phyloP scores from a whole-genome alignment of 306 rosid genomes.

The Quercus cerris region DNA sequence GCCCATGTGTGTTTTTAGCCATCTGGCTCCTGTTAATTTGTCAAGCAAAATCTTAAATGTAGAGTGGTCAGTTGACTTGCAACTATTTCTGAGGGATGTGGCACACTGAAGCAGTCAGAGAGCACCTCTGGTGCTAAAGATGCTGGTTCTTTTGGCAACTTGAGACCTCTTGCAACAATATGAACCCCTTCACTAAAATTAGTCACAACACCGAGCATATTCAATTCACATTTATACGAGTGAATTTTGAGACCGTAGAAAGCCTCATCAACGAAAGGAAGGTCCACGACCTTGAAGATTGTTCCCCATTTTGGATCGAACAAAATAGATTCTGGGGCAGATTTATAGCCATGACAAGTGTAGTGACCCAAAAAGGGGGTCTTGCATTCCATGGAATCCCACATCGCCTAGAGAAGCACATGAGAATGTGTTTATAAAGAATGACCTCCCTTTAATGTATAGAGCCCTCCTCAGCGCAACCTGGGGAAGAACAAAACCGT shows the following conservation, averaged over 20 bases:
- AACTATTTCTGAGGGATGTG: not conserved
- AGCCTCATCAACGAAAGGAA: conserved; percentile 22
- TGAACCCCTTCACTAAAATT: conserved; percentile 13
- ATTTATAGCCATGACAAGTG: conserved; percentile 18
- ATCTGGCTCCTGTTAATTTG: not conserved
- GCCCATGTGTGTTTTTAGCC: too few relatives aligned
- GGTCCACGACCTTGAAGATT: conserved; percentile 4
- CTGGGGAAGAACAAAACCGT: too few relatives aligned
- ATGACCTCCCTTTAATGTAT: too few relatives aligned
- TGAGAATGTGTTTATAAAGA: too few relatives aligned
- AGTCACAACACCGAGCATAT: conserved; percentile 13
- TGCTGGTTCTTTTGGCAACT: not conserved
- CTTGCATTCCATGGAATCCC: too few relatives aligned
- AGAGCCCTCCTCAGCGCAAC: too few relatives aligned
- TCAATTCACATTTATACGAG: conserved; percentile 16
- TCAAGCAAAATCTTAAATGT: not conserved
- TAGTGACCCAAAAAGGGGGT: too few relatives aligned
- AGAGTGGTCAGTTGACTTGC: not conserved
- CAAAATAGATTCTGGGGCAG: conserved; percentile 5
- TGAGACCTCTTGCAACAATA: conserved; percentile 15
- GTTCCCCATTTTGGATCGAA: not conserved
- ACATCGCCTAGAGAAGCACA: too few relatives aligned
- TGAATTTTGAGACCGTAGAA: conserved; percentile 7
- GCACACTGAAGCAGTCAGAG: conserved; percentile 13
- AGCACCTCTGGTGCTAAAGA: conserved; percentile 4